Conservation (phyloP, 2,329 filamentous ascomycete species). For the Metarhizium robertsii region DNA sequence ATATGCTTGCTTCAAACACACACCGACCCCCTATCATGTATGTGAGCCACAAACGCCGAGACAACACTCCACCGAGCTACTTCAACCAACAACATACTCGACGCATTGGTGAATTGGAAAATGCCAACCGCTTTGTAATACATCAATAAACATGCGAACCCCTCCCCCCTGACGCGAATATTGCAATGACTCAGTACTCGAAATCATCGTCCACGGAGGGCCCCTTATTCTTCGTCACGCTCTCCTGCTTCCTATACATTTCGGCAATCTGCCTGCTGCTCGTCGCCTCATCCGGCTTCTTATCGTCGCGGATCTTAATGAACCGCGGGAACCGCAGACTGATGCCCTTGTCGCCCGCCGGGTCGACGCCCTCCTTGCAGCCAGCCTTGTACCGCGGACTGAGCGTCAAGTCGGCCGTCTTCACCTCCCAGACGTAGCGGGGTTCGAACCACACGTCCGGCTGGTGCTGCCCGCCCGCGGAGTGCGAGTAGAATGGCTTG, state of each 20-base stretch:
- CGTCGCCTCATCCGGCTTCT: constrained; percentile 88
- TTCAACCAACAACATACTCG: too few species aligned
- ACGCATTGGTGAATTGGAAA: background rate
- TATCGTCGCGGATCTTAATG: constrained; percentile 86
- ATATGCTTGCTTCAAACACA: background rate
- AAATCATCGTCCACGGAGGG: constrained; percentile 92
- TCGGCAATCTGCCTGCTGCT: constrained; percentile 79
- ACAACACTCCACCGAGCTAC: too few species aligned
- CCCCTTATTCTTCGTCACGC: constrained; percentile 75
- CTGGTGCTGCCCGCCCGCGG: constrained; percentile 76
- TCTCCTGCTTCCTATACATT: constrained; percentile 95
- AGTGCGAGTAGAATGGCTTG: constrained; percentile 92
- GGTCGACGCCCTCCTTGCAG: constrained; percentile 67
- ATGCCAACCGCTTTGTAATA: background rate
- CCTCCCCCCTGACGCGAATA: background rate
- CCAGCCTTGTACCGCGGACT: constrained; percentile 92
- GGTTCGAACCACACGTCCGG: constrained; percentile 99
- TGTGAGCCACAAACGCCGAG: background rate
- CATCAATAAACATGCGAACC: too few species aligned
- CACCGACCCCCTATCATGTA: background rate
- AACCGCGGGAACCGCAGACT: constrained; percentile 87
- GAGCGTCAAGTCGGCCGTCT: constrained; percentile 88
- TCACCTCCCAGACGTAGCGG: constrained; percentile 91
- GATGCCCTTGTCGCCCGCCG: constrained; percentile 65
- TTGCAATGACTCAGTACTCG: constrained; percentile 58